phyloP scores from a whole-genome alignment of 2,329 filamentous ascomycete species.

The Botryotinia calthae region DNA sequence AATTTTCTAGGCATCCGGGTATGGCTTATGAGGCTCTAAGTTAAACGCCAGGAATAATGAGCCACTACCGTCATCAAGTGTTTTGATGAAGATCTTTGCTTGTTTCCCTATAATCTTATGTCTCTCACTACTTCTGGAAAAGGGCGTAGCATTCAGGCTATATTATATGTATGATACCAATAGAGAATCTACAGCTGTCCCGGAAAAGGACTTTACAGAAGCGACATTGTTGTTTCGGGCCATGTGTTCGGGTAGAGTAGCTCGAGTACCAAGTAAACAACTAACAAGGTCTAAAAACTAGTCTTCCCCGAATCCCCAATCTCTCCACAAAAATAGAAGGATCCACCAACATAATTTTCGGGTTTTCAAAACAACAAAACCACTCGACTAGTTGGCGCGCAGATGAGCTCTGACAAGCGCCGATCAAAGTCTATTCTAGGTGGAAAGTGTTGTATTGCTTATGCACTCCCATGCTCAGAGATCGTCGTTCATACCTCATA shows the following conservation, averaged over 20 bases:
- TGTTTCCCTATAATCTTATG: neutral
- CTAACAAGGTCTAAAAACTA: neutral
- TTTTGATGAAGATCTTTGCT: neutral
- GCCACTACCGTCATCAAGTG: neutral
- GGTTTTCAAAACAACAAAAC: conserved; percentile 7
- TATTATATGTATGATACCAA: neutral
- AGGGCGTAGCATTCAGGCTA: neutral
- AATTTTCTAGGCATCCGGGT: conserved; percentile 3
- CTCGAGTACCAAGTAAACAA: neutral
- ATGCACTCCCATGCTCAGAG: neutral
- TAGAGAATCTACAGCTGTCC: neutral
- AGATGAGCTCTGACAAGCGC: conserved; percentile 8
- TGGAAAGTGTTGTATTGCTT: neutral
- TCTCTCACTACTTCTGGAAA: neutral
- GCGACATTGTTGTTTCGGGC: neutral
- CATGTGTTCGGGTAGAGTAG: conserved; percentile 2
- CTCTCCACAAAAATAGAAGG: conserved; percentile 1
- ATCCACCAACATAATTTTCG: conserved; percentile 9
- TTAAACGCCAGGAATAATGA: neutral
- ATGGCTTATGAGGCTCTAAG: conserved; percentile 4
- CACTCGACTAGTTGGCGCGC: neutral
- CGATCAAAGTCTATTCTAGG: conserved; percentile 5
- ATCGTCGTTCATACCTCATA: neutral
- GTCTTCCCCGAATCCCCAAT: conserved; percentile 13
- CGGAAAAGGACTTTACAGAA: neutral